Conservation (phyloP, 345 rosid species). For the Gossypium turneri region DNA sequence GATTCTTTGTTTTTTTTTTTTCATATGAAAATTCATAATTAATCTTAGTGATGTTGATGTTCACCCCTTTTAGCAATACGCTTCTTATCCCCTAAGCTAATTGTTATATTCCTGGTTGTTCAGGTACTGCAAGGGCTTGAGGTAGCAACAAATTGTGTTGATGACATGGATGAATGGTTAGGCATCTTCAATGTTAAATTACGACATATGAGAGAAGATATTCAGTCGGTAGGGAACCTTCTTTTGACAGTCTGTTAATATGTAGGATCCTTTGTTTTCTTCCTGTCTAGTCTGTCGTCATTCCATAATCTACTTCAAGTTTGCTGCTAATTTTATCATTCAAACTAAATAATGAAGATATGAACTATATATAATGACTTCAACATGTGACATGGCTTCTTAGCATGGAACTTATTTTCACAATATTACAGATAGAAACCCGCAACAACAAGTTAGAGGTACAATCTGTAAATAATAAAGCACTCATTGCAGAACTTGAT, state of each 20-base stretch:
- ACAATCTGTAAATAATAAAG: constrained; percentile 91
- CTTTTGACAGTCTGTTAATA: constrained; percentile 4
- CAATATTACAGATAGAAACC: constrained; percentile 80
- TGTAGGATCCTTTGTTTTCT: constrained; percentile 13
- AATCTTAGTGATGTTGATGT: not conserved
- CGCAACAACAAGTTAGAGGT: constrained; percentile 96
- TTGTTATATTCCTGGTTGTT: constrained; percentile 18
- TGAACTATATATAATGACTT: not conserved
- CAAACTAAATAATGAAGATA: constrained; percentile 7
- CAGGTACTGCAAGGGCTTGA: constrained; percentile 96
- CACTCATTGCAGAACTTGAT: constrained; percentile 91
- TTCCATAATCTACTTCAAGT: not conserved
- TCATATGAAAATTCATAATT: not conserved
- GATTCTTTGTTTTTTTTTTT: not conserved
- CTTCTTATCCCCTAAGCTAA: not conserved
- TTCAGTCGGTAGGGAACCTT: constrained; percentile 67
- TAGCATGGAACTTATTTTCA: constrained; percentile 13
- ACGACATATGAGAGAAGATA: constrained; percentile 99
- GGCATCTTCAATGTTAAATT: constrained; percentile 94
- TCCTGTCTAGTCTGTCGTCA: constrained; percentile 1
- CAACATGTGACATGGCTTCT: constrained; percentile 6
- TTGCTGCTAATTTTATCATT: constrained; percentile 5
- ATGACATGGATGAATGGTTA: constrained; percentile 98
- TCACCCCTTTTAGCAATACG: not conserved
- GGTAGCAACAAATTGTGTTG: constrained; percentile 85